Base-by-base conservation (phyloP, 1,284 basidiomycete species). In the Malassezia psittaci region DNA sequence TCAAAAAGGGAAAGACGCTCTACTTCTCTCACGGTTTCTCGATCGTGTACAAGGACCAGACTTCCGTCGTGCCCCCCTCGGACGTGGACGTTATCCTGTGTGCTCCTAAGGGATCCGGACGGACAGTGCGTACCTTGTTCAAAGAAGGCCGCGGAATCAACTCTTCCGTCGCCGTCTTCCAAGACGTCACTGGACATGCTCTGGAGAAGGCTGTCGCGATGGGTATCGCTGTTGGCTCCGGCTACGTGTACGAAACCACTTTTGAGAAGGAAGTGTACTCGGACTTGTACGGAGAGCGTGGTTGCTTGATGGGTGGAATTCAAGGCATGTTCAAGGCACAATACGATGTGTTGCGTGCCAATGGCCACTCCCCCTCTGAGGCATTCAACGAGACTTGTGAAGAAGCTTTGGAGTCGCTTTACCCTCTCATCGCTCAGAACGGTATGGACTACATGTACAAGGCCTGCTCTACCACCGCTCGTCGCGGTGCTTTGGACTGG, bases 1-100 rank as follows among this genome's bases (percentile, higher is more conserved):
- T 96, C 80, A 96, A 89, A 78, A 90, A 93, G 83, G 91, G 89
- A 79, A 96, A 98, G 83, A 98, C 94, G 21, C 85, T 99, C 66
- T 96, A 98, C 85, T 99, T 98, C 81, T 90, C 91, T 8, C 94
- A 99, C 78, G 94, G 94, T 75, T 99, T 99, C 85, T 96, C 91
- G 66, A 83, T 96, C 68, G 90, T 98, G 65, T 99, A 87, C 85
- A 90, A 93, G 82, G 85, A 96, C 19, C 89, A 96, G 79, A 99
- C 93, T 66, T 81, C 91, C 62, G 90, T 99, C 67, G 75, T 91
- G 48, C 87, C 90, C 62, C 94, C 94, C 52, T 75, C 81, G 48
- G 90, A 96, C 76, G 89, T 96, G 64, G 94, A 99, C 76, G 94
- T 98, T 72, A 96, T 99, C 77, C 88, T 99, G 67, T 91, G 94